phyloP scores from a whole-genome alignment of 495 filamentous ascomycete genomes.

The Penicillium soppii region DNA sequence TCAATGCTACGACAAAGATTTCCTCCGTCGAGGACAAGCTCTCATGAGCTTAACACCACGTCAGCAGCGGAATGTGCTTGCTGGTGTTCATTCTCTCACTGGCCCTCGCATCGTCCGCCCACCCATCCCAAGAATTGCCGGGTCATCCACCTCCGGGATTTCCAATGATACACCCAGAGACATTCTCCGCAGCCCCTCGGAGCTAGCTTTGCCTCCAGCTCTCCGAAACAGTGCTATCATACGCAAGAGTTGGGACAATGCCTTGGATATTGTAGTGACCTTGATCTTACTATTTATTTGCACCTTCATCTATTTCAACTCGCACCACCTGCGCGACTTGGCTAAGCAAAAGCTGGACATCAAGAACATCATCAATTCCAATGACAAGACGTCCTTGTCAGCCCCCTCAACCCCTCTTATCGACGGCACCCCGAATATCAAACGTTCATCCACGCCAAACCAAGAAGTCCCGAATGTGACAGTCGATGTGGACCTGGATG shows the following conservation, averaged over 20 bases:
- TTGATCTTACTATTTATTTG: slow-evolving; percentile 43
- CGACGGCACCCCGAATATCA: slow-evolving; percentile 26
- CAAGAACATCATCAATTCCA: slow-evolving; percentile 49
- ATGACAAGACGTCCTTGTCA: slow-evolving; percentile 42
- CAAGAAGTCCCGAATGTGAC: slow-evolving; percentile 31
- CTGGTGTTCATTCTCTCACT: slow-evolving; percentile 53
- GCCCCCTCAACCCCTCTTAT: slow-evolving; percentile 44
- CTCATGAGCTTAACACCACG: slow-evolving; percentile 40
- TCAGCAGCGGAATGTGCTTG: slow-evolving; percentile 49
- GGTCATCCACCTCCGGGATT: slow-evolving; percentile 27
- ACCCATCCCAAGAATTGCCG: slow-evolving; percentile 37
- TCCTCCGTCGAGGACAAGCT: slow-evolving; percentile 41
- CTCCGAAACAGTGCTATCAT: slow-evolving; percentile 52
- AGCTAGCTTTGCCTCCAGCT: slow-evolving; percentile 45
- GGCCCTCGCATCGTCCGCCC: slow-evolving; percentile 34
- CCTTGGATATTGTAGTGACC: slow-evolving; percentile 50
- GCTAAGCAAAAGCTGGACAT: slow-evolving; percentile 54
- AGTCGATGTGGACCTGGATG: slow-evolving; percentile 33
- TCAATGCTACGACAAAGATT: slow-evolving; percentile 61
- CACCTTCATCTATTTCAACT: slow-evolving; percentile 52
- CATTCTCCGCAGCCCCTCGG: slow-evolving; percentile 37
- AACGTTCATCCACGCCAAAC: slow-evolving; percentile 22
- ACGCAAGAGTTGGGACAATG: slow-evolving; percentile 53
- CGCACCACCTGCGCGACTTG: slow-evolving; percentile 45
- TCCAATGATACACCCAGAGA: slow-evolving; percentile 46